Conservation (phyloP, 441 rosid species). For the Brassica hybrid region DNA sequence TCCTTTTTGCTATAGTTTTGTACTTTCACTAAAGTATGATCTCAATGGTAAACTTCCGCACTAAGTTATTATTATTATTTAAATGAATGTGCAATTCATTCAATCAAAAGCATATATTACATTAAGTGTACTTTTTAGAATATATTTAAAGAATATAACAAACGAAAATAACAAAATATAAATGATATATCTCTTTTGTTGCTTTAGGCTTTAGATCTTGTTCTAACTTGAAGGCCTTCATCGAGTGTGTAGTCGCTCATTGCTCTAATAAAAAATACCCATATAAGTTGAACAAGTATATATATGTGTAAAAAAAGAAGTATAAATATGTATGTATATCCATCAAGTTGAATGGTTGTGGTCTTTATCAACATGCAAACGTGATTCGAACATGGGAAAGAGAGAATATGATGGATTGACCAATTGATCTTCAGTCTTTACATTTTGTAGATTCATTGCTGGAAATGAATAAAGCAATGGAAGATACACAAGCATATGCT, state of each 20-base stretch:
- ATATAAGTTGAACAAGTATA: neutral
- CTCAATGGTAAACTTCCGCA: slow-evolving; percentile 38
- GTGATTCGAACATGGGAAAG: slow-evolving; percentile 34
- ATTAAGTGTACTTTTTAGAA: neutral
- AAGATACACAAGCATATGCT: slow-evolving; percentile 44
- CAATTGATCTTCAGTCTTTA: slow-evolving; percentile 31
- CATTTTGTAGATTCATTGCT: slow-evolving; percentile 40
- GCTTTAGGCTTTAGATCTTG: too few species aligned
- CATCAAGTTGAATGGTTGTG: slow-evolving; percentile 19
- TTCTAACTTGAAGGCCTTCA: neutral
- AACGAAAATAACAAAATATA: neutral
- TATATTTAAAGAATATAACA: neutral
- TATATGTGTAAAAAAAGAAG: neutral
- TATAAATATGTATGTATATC: neutral
- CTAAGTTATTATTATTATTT: slow-evolving; percentile 12
- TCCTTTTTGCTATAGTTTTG: slow-evolving; percentile 32
- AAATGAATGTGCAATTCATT: neutral
- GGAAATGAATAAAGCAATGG: slow-evolving; percentile 37
- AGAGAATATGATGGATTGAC: slow-evolving; percentile 29
- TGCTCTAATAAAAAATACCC: neutral
- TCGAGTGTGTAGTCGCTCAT: neutral
- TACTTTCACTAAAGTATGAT: slow-evolving; percentile 34
- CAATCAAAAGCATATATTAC: neutral
- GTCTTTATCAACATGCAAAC: slow-evolving; percentile 31
- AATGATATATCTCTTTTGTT: neutral